These are phyloP conservation scores for Westerdykella aurantiaca DNA, from an alignment of 2,329 filamentous ascomycete species.

Conservation along the genomic window DNA sequence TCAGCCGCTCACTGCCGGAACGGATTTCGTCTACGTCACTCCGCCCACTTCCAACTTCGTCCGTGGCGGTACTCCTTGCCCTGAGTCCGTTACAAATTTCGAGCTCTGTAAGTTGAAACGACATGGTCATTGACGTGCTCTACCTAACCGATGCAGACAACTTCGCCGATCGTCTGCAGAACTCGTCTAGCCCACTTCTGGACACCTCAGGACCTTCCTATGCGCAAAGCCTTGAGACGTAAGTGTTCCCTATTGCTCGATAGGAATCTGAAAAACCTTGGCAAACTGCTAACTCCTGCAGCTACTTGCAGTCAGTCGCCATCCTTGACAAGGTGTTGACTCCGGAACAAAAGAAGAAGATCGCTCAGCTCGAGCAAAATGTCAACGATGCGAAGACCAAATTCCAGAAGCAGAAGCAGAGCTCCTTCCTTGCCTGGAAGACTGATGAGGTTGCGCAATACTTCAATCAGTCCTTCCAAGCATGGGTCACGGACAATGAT, in stretches of 20 bases:
- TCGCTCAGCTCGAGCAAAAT: not conserved
- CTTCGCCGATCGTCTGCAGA: slow-evolving; percentile 4
- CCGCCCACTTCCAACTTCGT: slow-evolving; percentile 6
- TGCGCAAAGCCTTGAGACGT: slow-evolving; percentile 3
- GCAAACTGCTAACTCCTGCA: not conserved
- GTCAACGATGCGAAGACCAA: slow-evolving; percentile 3
- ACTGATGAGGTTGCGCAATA: slow-evolving; percentile 4
- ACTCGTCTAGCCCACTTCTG: slow-evolving; percentile 1
- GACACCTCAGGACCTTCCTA: slow-evolving; percentile 3
- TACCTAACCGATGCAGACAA: not conserved
- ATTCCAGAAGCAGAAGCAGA: slow-evolving; percentile 2
- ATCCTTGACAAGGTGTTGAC: slow-evolving; percentile 3
- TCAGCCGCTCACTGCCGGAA: slow-evolving; percentile 1
- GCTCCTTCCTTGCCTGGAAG: slow-evolving; percentile 3
- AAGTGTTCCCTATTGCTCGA: not conserved
- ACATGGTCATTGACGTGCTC: not conserved
- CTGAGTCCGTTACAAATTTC: slow-evolving; percentile 4
- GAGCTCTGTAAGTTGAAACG: slow-evolving; percentile 3
- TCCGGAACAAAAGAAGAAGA: slow-evolving; percentile 1
- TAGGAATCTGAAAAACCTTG: not conserved
- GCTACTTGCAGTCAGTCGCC: slow-evolving; percentile 5
- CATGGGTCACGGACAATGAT: slow-evolving; percentile 6
- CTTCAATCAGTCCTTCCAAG: slow-evolving; percentile 7
- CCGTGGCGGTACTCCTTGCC: slow-evolving; percentile 4
- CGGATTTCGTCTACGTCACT: slow-evolving; percentile 6